Conservation (phyloP, 139 green algal species). For the Diplosphaera chodatii region DNA sequence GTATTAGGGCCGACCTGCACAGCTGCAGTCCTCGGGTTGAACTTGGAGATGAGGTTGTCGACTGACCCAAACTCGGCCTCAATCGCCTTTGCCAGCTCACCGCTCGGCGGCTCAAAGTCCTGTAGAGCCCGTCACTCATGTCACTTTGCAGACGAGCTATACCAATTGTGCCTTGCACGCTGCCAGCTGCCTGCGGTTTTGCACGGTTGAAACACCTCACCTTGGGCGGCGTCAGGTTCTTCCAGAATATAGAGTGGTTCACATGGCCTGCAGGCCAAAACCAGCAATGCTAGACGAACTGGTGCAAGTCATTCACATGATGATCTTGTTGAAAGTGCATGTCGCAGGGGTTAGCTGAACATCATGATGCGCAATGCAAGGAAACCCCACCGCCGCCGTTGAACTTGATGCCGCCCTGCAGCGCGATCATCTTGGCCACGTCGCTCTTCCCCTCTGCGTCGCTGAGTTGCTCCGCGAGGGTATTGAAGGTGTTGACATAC, state of each 20-base stretch:
- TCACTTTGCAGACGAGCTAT: not conserved
- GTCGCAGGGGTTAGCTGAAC: no score
- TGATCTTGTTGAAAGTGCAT: no score
- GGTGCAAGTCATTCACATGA: no score
- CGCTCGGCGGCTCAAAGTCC: slow-evolving; percentile 70
- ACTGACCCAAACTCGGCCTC: slow-evolving; percentile 84
- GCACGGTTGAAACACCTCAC: no score
- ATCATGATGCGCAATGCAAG: no score
- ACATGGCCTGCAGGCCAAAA: slow-evolving; percentile 76
- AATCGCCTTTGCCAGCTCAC: slow-evolving; percentile 69
- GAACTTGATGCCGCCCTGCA: slow-evolving; percentile 91
- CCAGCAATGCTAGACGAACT: not conserved
- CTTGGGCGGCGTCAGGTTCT: slow-evolving; percentile 79
- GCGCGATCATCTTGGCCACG: slow-evolving; percentile 61
- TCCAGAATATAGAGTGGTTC: slow-evolving; percentile 97
- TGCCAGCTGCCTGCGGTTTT: no score
- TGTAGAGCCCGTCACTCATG: slow-evolving; percentile 20
- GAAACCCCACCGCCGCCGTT: slow-evolving; percentile 89
- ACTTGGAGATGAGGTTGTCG: slow-evolving; percentile 67
- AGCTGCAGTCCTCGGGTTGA: slow-evolving; percentile 69
- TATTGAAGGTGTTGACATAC: slow-evolving; percentile 89
- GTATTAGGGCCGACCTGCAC: slow-evolving; percentile 58
- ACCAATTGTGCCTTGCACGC: not conserved
- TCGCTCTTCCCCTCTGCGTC: slow-evolving; percentile 73
- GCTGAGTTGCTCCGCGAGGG: slow-evolving; percentile 65